phyloP scores from a whole-genome alignment of 108 stramenopile species.

The Seminavis robusta region DNA sequence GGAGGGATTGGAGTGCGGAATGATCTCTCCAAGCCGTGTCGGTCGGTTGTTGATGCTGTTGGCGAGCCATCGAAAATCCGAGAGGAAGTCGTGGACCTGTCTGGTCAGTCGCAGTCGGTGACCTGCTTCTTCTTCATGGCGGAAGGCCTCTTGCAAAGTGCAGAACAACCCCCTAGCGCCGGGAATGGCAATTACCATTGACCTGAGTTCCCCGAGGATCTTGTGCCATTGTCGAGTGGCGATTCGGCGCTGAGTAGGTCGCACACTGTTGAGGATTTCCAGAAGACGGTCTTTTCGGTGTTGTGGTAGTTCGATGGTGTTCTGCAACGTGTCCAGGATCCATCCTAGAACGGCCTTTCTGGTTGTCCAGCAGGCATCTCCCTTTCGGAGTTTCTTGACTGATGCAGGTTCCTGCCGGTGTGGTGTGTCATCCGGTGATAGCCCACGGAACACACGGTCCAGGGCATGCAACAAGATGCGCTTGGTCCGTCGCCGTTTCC shows the following conservation, averaged over 20 bases:
- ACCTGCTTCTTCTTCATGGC: neutral
- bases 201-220: slow-evolving; percentile 35
- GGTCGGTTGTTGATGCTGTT: slow-evolving; percentile 12
- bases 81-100: slow-evolving; percentile 10
- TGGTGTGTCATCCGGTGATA: slow-evolving; percentile 5
- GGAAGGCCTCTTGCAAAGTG: slow-evolving; percentile 32
- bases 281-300: slow-evolving; percentile 20
- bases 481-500: neutral
- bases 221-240: slow-evolving; percentile 24
- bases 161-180: slow-evolving; percentile 29
- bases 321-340: slow-evolving; percentile 15
- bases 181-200: slow-evolving; percentile 39
- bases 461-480: slow-evolving; percentile 19
- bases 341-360: slow-evolving; percentile 38
- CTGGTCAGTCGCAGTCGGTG: slow-evolving; percentile 4
- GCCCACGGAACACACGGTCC: slow-evolving; percentile 28
- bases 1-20: slow-evolving; percentile 21
- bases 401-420: slow-evolving; percentile 39
- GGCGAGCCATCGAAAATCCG: slow-evolving; percentile 21
- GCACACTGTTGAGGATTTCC: slow-evolving; percentile 7
- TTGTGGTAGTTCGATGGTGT: slow-evolving; percentile 27
- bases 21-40: slow-evolving; percentile 28
- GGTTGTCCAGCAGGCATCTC: slow-evolving; percentile 28
- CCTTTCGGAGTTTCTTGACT: slow-evolving; percentile 35
- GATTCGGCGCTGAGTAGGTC: neutral